Evolutionary conservation across 345 rosid genomes (phyloP).

Genomic region (Acer negundo): DNA sequence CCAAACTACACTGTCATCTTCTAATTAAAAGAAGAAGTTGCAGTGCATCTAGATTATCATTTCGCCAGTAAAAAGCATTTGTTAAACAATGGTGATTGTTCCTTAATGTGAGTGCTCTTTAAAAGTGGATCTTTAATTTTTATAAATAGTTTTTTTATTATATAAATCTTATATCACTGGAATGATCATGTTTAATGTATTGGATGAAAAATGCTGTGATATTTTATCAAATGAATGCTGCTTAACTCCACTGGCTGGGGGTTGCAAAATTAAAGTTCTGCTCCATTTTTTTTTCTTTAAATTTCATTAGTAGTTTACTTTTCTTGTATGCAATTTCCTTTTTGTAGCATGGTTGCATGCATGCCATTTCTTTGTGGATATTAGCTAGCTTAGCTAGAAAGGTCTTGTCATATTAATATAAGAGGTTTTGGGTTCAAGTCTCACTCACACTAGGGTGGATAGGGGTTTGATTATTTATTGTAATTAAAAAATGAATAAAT

Average conservation of each 20-base stretch:
- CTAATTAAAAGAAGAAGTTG: neutral
- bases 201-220: slow-evolving; percentile 3
- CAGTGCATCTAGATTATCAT: neutral
- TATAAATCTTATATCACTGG: neutral
- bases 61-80: neutral
- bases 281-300: neutral
- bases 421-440: no score
- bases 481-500: no score
- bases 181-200: neutral
- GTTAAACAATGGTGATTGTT: no score
- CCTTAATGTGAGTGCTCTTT: neutral
- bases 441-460: no score
- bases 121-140: neutral
- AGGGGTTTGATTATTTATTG: no score
- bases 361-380: neutral
- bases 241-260: neutral
- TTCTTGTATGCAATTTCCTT: neutral
- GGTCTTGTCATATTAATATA: neutral
- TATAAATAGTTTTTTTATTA: neutral
- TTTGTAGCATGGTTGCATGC: neutral
- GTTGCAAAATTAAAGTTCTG: neutral
- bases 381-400: neutral
- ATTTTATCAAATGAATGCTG: neutral
- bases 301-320: neutral
- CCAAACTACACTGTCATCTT: neutral